Conservation (phyloP, 2,329 filamentous ascomycete species). For the Xylaria sp. region DNA sequence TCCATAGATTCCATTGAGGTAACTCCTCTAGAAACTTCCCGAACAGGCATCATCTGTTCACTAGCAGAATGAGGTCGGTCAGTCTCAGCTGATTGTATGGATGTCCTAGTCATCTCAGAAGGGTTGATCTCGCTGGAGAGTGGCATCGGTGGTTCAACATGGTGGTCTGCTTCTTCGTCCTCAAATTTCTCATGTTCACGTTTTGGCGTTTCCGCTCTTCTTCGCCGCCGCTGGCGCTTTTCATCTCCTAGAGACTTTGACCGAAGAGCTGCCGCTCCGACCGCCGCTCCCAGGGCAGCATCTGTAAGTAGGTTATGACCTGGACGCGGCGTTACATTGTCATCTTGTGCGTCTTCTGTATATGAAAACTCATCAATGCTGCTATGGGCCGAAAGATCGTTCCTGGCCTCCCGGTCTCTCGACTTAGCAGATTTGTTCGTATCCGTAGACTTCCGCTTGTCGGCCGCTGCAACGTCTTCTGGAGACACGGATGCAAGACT, state of each 20-base stretch:
- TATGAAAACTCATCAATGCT: slow-evolving; percentile 56
- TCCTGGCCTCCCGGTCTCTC: slow-evolving; percentile 60
- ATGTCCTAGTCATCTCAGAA: slow-evolving; percentile 86
- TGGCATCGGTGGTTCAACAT: slow-evolving; percentile 79
- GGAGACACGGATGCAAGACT: slow-evolving; percentile 60
- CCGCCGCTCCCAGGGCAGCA: slow-evolving; percentile 53
- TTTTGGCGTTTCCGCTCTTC: slow-evolving; percentile 57
- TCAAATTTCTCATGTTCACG: slow-evolving; percentile 54
- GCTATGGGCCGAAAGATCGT: slow-evolving; percentile 58
- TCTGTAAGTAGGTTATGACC: slow-evolving; percentile 45
- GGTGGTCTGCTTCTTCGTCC: slow-evolving; percentile 58
- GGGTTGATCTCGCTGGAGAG: slow-evolving; percentile 84
- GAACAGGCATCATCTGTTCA: slow-evolving; percentile 64
- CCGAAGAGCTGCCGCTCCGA: slow-evolving; percentile 42
- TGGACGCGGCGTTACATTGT: slow-evolving; percentile 53
- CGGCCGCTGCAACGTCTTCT: slow-evolving; percentile 58
- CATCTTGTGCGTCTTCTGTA: slow-evolving; percentile 49
- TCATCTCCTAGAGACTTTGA: slow-evolving; percentile 53
- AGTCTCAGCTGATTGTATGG: slow-evolving; percentile 81
- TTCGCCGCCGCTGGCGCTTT: slow-evolving; percentile 57
- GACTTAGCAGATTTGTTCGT: slow-evolving; percentile 58
- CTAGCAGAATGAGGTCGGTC: slow-evolving; percentile 73
- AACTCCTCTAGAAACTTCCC: slow-evolving; percentile 66
- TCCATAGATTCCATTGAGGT: slow-evolving; percentile 63
- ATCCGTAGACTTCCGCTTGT: slow-evolving; percentile 57